phyloP scores from a whole-genome alignment of 2,329 filamentous ascomycete species.

The Diaporthe helianthi region DNA sequence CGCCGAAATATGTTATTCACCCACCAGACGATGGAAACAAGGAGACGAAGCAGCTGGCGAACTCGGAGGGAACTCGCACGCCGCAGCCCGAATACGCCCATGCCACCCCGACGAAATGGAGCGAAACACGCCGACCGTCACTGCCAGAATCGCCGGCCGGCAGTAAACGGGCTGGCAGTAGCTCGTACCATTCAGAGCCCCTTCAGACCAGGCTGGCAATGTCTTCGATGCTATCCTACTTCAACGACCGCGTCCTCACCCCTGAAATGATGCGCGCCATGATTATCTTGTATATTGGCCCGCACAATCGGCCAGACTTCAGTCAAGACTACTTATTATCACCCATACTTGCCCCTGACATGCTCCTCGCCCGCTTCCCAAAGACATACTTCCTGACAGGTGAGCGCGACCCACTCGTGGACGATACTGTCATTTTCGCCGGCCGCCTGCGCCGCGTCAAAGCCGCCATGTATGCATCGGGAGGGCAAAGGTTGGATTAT shows the following conservation, averaged over 20 bases:
- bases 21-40: slow-evolving; percentile 34
- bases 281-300: slow-evolving; percentile 97
- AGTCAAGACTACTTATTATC: slow-evolving; percentile 89
- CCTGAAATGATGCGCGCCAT: slow-evolving; percentile 99
- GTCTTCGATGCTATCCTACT: slow-evolving; percentile 97
- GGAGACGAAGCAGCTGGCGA: slow-evolving; percentile 35
- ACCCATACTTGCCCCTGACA: slow-evolving; percentile 86
- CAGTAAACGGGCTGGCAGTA: slow-evolving; percentile 35
- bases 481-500: slow-evolving; percentile 60
- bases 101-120: slow-evolving; percentile 50
- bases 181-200: slow-evolving; percentile 62
- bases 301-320: slow-evolving; percentile 92
- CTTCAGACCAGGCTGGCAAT: slow-evolving; percentile 89
- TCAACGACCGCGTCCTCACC: slow-evolving; percentile 91
- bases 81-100: slow-evolving; percentile 61
- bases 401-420: slow-evolving; percentile 92
- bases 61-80: slow-evolving; percentile 40
- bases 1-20: slow-evolving; percentile 39
- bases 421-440: slow-evolving; percentile 96
- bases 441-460: slow-evolving; percentile 85
- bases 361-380: slow-evolving; percentile 83
- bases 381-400: slow-evolving; percentile 95
- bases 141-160: slow-evolving; percentile 36
- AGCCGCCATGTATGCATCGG: slow-evolving; percentile 57
- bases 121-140: slow-evolving; percentile 36